Conservation (phyloP, 352 stramenopile species). For the Globisporangium nunn region DNA sequence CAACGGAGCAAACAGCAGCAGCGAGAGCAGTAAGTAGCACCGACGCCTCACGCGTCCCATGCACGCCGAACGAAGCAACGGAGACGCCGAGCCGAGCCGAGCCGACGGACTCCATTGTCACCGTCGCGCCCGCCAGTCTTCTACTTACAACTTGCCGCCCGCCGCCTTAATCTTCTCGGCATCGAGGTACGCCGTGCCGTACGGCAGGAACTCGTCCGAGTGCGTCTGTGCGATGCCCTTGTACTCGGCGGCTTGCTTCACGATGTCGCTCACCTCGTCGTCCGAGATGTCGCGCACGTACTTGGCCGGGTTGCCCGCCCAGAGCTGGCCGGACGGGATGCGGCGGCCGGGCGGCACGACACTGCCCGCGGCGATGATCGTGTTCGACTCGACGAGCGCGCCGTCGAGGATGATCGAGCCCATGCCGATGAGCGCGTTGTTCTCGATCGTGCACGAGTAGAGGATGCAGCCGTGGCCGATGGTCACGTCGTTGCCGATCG, state of each 20-base stretch:
- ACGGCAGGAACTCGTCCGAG: constrained; percentile 88
- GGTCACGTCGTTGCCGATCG: constrained; percentile 95
- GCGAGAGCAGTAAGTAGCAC: too few species aligned
- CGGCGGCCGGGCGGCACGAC: constrained; percentile 86
- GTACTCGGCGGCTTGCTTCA: constrained; percentile 83
- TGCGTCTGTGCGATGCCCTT: constrained; percentile 78
- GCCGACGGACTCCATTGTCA: too few species aligned
- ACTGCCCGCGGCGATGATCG: constrained; percentile 93
- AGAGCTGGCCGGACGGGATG: constrained; percentile 91
- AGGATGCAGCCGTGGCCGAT: constrained; percentile 94
- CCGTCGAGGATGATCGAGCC: constrained; percentile 92
- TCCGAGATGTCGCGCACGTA: constrained; percentile 91
- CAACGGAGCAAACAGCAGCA: too few species aligned
- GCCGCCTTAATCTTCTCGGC: constrained; percentile 82
- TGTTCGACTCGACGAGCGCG: constrained; percentile 89
- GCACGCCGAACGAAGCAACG: too few species aligned
- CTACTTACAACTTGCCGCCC: constrained; percentile 64
- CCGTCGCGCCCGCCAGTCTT: constrained; percentile 7
- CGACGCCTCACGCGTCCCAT: too few species aligned
- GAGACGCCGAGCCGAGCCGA: neutral
- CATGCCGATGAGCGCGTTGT: constrained; percentile 96
- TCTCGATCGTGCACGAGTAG: constrained; percentile 94
- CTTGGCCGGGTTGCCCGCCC: constrained; percentile 94
- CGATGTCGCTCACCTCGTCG: constrained; percentile 88
- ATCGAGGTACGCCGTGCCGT: constrained; percentile 85